A percentile compares a stretch with the other conserved stretches of the same genome.
Evolutionary conservation across 768 basidiomycete species (phyloP).

Genomic region (Ramaria sp.): DNA sequence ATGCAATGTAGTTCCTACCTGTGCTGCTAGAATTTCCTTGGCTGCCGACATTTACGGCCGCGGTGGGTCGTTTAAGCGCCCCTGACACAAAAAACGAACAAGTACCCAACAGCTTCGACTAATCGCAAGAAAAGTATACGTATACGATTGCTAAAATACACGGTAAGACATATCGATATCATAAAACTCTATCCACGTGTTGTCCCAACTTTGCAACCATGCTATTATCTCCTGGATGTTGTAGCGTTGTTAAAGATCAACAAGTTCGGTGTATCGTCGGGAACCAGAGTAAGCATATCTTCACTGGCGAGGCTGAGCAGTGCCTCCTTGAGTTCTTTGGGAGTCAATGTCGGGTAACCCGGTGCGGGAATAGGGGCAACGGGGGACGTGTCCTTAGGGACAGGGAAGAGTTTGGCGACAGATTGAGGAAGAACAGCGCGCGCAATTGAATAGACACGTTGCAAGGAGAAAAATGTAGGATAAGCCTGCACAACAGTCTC

Average conservation of each 20-base stretch:
- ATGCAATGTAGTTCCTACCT: not conserved
- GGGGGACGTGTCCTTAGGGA: conserved; percentile 32
- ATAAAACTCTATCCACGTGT: not conserved
- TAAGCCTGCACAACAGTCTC: conserved; percentile 20
- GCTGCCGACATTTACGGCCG: conserved; percentile 1
- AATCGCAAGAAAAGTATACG: not conserved
- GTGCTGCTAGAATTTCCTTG: conserved; percentile 8
- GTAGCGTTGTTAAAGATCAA: conserved; percentile 80
- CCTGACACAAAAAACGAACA: not conserved
- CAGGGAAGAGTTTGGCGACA: conserved; percentile 46
- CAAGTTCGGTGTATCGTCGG: conserved; percentile 49
- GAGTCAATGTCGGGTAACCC: conserved; percentile 15
- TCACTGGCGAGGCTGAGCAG: conserved; percentile 48
- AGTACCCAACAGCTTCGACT: not conserved
- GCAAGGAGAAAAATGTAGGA: conserved; percentile 25
- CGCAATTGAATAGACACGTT: conserved; percentile 39
- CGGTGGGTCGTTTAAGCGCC: not conserved
- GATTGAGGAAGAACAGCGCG: conserved; percentile 48
- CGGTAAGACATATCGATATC: not conserved
- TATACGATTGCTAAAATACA: conserved; percentile 1
- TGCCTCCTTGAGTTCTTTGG: conserved; percentile 59
- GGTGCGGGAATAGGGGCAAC: conserved; percentile 33
- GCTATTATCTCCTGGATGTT: not conserved
- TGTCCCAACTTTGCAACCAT: not conserved
- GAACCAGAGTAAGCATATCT: conserved; percentile 40